Percentiles rank a stretch among this genome's conserved stretches.
Evolutionary conservation across 2,329 filamentous ascomycete genomes (phyloP).

Genomic region (Colletotrichum brevisporum): DNA sequence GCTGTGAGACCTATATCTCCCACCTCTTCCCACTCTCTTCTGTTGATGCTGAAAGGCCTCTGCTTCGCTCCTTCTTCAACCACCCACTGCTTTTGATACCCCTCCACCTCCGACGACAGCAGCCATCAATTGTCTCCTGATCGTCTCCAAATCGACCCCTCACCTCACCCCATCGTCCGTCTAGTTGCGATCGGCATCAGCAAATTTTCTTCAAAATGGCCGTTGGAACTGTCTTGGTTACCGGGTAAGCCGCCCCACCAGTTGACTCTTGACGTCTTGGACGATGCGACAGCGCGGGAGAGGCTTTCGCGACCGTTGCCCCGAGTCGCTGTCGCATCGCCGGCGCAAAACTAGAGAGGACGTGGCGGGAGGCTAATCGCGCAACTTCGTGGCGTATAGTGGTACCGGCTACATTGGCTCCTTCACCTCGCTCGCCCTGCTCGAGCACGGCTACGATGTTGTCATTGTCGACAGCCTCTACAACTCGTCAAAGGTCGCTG

Average conservation of each 20-base stretch:
- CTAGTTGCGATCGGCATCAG: conserved; percentile 27
- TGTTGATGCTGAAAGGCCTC: background rate
- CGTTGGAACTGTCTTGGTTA: conserved; percentile 90
- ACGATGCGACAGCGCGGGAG: conserved; percentile 5
- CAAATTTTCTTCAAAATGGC: conserved; percentile 70
- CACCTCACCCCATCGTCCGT: conserved; percentile 1
- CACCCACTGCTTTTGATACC: conserved; percentile 39
- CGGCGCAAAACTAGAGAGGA: conserved; percentile 19
- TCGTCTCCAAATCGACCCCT: conserved; percentile 22
- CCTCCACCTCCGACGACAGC: background rate
- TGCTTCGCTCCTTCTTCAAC: conserved; percentile 1
- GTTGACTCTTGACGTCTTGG: background rate
- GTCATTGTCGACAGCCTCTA: conserved; percentile 97
- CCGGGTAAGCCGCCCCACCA: conserved; percentile 76
- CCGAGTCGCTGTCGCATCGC: conserved; percentile 15
- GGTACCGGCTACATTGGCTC: conserved; percentile 99
- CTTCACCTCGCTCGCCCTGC: conserved; percentile 92
- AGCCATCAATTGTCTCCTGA: background rate
- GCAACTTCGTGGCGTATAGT: conserved; percentile 64
- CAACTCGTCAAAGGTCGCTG: conserved; percentile 92
- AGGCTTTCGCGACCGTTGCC: conserved; percentile 6
- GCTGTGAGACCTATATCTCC: conserved; percentile 30
- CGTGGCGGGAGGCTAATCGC: conserved; percentile 27
- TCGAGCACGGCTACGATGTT: conserved; percentile 95
- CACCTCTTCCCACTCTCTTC: conserved; percentile 14